Percentiles rank a stretch among this genome's conserved stretches.
Conservation (phyloP, 2,329 filamentous ascomycete species). For the Zasmidium angulare region DNA sequence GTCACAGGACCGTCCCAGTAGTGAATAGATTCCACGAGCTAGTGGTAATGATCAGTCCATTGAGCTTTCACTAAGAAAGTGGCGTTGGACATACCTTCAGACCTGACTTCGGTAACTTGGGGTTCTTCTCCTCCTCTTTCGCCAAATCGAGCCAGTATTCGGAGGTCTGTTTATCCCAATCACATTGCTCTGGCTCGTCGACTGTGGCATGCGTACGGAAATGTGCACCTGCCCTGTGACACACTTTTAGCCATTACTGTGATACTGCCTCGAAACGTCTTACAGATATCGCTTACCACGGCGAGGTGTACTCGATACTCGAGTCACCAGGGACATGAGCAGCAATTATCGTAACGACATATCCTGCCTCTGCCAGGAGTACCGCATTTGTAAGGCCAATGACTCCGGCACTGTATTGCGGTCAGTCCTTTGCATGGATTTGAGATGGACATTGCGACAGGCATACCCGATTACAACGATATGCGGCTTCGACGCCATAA, state of each 20-base stretch:
- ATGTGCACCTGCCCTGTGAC: constrained; percentile 49
- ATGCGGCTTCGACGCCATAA: constrained; percentile 14
- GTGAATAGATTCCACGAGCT: constrained; percentile 29
- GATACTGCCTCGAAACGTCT: too few relatives aligned
- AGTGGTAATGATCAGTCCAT: neutral
- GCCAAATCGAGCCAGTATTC: constrained; percentile 40
- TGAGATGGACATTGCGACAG: neutral
- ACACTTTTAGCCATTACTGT: neutral
- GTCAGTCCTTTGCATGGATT: constrained; percentile 2
- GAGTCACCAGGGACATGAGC: constrained; percentile 44
- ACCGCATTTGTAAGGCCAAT: constrained; percentile 48
- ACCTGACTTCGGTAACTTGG: constrained; percentile 20
- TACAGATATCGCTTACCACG: too few relatives aligned
- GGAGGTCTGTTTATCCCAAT: constrained; percentile 48
- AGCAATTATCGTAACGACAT: constrained; percentile 45
- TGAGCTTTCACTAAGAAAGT: neutral
- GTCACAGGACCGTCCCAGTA: constrained; percentile 30
- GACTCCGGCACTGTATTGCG: constrained; percentile 43
- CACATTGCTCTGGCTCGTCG: constrained; percentile 35
- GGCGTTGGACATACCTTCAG: constrained; percentile 24
- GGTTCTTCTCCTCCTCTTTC: constrained; percentile 30
- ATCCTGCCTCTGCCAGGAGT: constrained; percentile 42
- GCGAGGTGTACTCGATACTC: constrained; percentile 45
- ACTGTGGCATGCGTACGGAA: constrained; percentile 46
- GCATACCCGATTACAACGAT: constrained; percentile 24